Evolutionary conservation across 306 rosid genomes (phyloP).

Genomic region (Castanea mollissima): DNA sequence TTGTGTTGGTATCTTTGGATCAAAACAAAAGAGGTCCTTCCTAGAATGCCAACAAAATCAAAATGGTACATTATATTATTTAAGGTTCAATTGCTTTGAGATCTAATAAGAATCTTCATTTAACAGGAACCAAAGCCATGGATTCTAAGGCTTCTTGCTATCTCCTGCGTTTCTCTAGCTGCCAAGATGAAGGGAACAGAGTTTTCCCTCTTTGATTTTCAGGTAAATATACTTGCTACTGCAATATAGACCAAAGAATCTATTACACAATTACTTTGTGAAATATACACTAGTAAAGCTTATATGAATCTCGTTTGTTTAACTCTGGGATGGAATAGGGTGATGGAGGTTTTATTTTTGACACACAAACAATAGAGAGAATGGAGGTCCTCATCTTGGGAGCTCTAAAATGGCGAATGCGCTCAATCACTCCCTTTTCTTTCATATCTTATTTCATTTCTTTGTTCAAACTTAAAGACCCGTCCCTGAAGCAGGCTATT

Average conservation of each 20-base stretch:
- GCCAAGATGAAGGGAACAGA: constrained; percentile 78
- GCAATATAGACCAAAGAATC: not conserved
- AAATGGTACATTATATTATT: not conserved
- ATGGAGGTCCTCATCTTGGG: constrained; percentile 83
- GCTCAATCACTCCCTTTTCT: constrained; percentile 91
- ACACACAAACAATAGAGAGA: constrained; percentile 68
- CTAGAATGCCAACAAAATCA: not conserved
- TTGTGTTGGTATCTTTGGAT: not conserved
- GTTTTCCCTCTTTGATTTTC: constrained; percentile 47
- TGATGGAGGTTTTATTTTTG: constrained; percentile 69
- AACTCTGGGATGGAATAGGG: constrained; percentile 31
- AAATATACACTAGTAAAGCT: not conserved
- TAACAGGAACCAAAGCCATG: constrained; percentile 80
- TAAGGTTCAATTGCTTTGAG: constrained; percentile 12
- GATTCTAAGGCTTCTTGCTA: constrained; percentile 72
- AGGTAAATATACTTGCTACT: constrained; percentile 39
- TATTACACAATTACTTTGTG: not conserved
- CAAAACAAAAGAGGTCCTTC: not conserved
- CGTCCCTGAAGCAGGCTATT: constrained; percentile 51
- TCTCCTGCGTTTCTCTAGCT: constrained; percentile 78
- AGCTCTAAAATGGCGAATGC: constrained; percentile 86
- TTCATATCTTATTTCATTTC: constrained; percentile 62
- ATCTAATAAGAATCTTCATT: constrained; percentile 44
- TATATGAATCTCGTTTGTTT: not conserved
- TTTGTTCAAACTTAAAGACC: constrained; percentile 53